Evolutionary conservation across 176 grass and related monocot species (phyloP).

Genomic region (Oryza punctata): DNA sequence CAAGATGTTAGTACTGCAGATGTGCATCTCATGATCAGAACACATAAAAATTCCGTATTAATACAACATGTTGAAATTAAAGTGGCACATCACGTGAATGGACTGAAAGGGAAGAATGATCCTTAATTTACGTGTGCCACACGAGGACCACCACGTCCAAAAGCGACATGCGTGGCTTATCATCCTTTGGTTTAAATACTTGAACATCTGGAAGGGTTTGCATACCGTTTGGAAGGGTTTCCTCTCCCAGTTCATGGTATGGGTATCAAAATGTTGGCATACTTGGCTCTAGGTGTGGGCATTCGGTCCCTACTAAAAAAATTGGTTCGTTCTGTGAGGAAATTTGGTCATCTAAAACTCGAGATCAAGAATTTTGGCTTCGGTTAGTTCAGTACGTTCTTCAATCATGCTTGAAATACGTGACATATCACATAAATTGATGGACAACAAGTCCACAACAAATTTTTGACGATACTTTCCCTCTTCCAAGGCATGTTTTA

Average conservation of each 20-base stretch:
- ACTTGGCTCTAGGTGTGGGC: no score
- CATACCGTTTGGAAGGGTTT: neutral
- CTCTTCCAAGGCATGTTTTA: no score
- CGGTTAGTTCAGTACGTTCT: no score
- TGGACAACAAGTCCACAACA: no score
- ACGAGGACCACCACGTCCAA: neutral
- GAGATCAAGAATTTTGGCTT: no score
- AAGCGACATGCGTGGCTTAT: neutral
- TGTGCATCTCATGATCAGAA: neutral
- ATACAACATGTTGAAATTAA: neutral
- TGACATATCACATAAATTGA: no score
- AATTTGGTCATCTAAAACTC: no score
- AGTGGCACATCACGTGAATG: constrained; percentile 39
- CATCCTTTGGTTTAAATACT: constrained; percentile 30
- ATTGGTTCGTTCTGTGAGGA: no score
- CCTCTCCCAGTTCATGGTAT: neutral
- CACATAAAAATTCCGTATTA: constrained; percentile 6
- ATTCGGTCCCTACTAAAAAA: no score
- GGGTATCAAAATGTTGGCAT: no score
- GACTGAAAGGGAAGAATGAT: constrained; percentile 20
- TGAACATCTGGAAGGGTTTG: neutral
- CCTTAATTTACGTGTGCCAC: constrained; percentile 13
- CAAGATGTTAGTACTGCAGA: neutral
- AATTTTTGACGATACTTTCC: no score
- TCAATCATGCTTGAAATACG: no score